phyloP scores from a whole-genome alignment of 2,329 filamentous ascomycete genomes.

The Cladophialophora bantiana region DNA sequence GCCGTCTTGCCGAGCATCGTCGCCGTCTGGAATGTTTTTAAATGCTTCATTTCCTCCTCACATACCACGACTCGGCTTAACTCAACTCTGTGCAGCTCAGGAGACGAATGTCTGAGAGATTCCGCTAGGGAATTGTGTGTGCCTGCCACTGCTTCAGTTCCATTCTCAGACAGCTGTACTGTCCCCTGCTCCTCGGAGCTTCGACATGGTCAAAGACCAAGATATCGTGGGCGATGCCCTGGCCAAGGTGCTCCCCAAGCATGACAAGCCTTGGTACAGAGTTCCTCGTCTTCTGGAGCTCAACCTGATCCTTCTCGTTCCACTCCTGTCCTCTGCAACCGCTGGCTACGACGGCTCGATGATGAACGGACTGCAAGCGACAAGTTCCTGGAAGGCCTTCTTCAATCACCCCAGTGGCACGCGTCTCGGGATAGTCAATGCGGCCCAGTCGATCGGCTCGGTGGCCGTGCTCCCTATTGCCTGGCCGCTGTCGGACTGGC shows the following conservation, averaged over 20 bases:
- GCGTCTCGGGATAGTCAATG: conserved; percentile 28
- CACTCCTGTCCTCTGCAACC: conserved; percentile 52
- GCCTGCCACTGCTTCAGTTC: too few species aligned
- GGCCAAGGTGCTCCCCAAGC: conserved; percentile 50
- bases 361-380: conserved; percentile 56
- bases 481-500: conserved; percentile 20
- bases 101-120: too few species aligned
- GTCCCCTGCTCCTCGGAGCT: too few species aligned
- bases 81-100: too few species aligned
- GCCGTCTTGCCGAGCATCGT: too few species aligned
- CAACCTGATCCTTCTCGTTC: conserved; percentile 55
- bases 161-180: too few species aligned
- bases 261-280: conserved; percentile 53
- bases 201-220: conserved; percentile 37
- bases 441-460: conserved; percentile 26
- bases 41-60: too few species aligned
- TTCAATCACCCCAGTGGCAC: conserved; percentile 30
- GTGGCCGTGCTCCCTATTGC: conserved; percentile 22
- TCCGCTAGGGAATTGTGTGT: too few species aligned
- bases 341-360: conserved; percentile 57
- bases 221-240: conserved; percentile 43
- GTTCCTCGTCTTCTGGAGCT: conserved; percentile 53
- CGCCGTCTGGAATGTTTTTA: too few species aligned
- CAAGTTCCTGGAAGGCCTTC: conserved; percentile 52
- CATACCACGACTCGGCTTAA: too few species aligned